Conservation (phyloP, 495 filamentous ascomycete genomes). For the Darksidea phi region DNA sequence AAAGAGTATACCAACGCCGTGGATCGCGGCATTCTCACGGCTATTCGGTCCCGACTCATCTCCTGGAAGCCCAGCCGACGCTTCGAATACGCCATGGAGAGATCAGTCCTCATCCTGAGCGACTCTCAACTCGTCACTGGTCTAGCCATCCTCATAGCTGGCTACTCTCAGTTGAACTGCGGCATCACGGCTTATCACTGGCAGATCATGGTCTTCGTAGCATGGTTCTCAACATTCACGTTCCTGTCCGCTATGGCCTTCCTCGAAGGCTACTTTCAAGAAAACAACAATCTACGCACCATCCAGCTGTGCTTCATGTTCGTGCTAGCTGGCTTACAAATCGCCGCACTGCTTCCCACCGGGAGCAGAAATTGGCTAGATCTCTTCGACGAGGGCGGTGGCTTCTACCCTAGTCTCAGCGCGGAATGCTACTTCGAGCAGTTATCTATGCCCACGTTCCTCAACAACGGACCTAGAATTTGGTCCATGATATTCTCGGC, state of each 20-base stretch:
- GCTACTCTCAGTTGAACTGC: slow-evolving; percentile 24
- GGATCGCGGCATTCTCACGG: slow-evolving; percentile 10
- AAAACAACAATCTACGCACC: slow-evolving; percentile 16
- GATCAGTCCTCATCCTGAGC: slow-evolving; percentile 22
- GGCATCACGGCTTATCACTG: slow-evolving; percentile 44
- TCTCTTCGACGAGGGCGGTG: slow-evolving; percentile 8
- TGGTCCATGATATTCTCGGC: slow-evolving; percentile 29
- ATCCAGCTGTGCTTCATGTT: slow-evolving; percentile 23
- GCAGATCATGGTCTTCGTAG: slow-evolving; percentile 42
- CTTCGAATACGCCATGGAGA: slow-evolving; percentile 25
- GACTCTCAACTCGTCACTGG: slow-evolving; percentile 25
- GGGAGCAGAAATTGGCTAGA: slow-evolving; percentile 27
- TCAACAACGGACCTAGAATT: slow-evolving; percentile 18
- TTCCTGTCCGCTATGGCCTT: slow-evolving; percentile 45
- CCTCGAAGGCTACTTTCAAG: slow-evolving; percentile 30
- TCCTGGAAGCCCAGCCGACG: slow-evolving; percentile 13
- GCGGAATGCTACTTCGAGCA: slow-evolving; percentile 26
- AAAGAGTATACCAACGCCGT: slow-evolving; percentile 15
- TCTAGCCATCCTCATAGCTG: slow-evolving; percentile 14
- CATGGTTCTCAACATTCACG: slow-evolving; percentile 47
- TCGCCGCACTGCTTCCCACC: slow-evolving; percentile 24
- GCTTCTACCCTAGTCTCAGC: slow-evolving; percentile 18
- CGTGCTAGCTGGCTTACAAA: slow-evolving; percentile 12
- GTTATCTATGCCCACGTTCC: slow-evolving; percentile 1
- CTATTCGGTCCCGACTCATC: slow-evolving; percentile 5